These are phyloP conservation scores for Jaenimonas drosophilae DNA, from an alignment of 208 protist species.

Conservation along the genomic window DNA sequence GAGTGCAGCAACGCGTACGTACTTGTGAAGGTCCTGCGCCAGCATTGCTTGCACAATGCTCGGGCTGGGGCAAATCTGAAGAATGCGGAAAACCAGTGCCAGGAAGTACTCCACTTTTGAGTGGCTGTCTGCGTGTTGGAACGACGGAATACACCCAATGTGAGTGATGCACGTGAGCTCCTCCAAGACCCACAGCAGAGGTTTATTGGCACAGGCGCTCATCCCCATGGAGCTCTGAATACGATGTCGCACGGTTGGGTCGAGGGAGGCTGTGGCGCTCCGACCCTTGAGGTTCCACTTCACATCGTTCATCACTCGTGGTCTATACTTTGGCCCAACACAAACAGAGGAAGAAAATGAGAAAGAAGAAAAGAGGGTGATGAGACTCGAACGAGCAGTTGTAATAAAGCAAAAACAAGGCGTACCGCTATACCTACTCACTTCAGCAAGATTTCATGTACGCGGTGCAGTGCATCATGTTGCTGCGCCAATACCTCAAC, in stretches of 20 bases:
- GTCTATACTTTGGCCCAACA: slow-evolving; percentile 1
- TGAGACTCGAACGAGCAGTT: background rate
- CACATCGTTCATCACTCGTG: slow-evolving; percentile 2
- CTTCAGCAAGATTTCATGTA: no score
- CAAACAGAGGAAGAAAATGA: slow-evolving; percentile 5
- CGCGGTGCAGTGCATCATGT: background rate
- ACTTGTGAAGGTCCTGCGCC: slow-evolving; percentile 73
- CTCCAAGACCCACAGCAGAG: slow-evolving; percentile 57
- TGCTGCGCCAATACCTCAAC: background rate
- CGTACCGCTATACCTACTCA: no score
- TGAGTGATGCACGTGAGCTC: slow-evolving; percentile 31
- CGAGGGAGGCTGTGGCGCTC: slow-evolving; percentile 32
- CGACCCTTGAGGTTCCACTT: slow-evolving; percentile 67
- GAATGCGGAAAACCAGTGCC: slow-evolving; percentile 46
- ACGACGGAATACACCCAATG: slow-evolving; percentile 42
- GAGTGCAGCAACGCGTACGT: slow-evolving; percentile 56
- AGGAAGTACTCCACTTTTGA: slow-evolving; percentile 51
- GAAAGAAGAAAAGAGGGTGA: slow-evolving; percentile 3
- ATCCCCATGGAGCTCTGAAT: slow-evolving; percentile 49
- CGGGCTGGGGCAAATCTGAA: slow-evolving; percentile 54
- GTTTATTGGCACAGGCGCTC: slow-evolving; percentile 44
- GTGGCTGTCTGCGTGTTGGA: no score
- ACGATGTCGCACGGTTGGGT: slow-evolving; percentile 41
- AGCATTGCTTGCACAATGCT: slow-evolving; percentile 54
- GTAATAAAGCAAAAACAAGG: no score